Base-by-base conservation (phyloP, 2,329 filamentous ascomycete genomes). In the Elsinoe batatas region DNA sequence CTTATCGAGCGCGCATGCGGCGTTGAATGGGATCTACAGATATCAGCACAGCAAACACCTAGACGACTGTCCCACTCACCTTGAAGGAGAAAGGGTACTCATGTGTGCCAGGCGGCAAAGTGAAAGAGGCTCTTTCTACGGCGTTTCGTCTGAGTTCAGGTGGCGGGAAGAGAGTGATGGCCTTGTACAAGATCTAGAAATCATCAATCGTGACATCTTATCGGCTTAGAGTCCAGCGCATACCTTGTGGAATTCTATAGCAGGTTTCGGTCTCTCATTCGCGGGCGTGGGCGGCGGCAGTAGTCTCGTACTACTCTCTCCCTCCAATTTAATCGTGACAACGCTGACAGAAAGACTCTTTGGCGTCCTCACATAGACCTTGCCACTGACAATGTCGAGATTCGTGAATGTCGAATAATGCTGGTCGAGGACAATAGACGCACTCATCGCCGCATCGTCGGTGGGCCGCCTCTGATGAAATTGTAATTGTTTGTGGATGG, bases 301-400 rank as follows among this genome's bases (percentile, higher is more conserved):
- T 68, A 89, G 71, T 42, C 84, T 78, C 4, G 87, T 91, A 59
- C 78, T 79, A 47, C 83, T 83, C 71, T 93, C 87, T 62, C 88
- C 88, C 67, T 93, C 88, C 32, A 93, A 80, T 74, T 93, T 93
- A 64, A 91, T 87, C 36, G 88, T 76, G 60, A 93, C 83, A 37
- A 68, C 71, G 56, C 69, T 71, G 32, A 80, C 68, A 60, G 72
- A 74, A 54, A 70, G 72, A 18, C 71, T 69, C 61, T 69, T 75
- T 5, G 67, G 65, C 17, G 72, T 69, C 36, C 72, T 66, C 44
- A 80, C 63, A 7, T 71, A 58, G 20, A 79, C 73, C 57, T 69
- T 70, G 54, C 88, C 88, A 30, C 75, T 77, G 58, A 93, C 79
- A 59, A 79, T 73, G 69, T 91, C 88, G 63, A 91, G 81, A 66